Conservation (phyloP, 225 moss, liverwort and hornwort genomes). For the Pseudisothecium myosuroides region DNA sequence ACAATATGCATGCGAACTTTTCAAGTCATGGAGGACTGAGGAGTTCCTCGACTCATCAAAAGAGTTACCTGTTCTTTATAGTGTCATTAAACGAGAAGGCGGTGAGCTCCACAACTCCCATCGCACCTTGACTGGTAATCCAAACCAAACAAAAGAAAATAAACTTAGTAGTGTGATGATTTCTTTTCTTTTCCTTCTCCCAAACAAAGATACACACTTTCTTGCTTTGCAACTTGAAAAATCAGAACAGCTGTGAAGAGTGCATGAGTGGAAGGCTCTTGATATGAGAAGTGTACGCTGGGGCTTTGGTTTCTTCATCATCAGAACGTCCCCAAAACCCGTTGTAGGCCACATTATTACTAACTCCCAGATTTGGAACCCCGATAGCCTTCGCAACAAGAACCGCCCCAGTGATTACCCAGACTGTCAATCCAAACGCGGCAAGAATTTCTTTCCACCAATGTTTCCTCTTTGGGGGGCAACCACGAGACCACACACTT, state of each 20-base stretch:
- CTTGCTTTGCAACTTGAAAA: neutral
- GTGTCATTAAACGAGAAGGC: constrained; percentile 12
- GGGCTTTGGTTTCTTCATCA: constrained; percentile 17
- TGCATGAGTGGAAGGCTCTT: neutral
- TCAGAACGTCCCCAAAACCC: constrained; percentile 17
- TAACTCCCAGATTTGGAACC: constrained; percentile 38
- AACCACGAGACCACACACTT: constrained; percentile 5
- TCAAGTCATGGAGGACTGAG: neutral
- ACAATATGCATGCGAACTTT: neutral
- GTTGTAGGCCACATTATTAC: constrained; percentile 25
- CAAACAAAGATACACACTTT: neutral
- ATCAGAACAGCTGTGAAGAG: neutral
- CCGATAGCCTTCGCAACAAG: constrained; percentile 49
- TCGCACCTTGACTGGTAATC: constrained; percentile 9
- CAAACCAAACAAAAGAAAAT: neutral
- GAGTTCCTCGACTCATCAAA: neutral
- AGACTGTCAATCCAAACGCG: constrained; percentile 54
- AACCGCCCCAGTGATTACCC: constrained; percentile 55
- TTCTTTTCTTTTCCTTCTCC: neutral
- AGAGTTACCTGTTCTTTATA: constrained; percentile 25
- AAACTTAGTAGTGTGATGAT: neutral
- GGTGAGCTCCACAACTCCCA: constrained; percentile 36
- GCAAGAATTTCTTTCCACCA: constrained; percentile 60
- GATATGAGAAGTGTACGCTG: neutral
- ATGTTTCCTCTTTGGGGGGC: constrained; percentile 9